phyloP scores from a whole-genome alignment of 2,329 filamentous ascomycete genomes.

The Fonsecaea monophora region DNA sequence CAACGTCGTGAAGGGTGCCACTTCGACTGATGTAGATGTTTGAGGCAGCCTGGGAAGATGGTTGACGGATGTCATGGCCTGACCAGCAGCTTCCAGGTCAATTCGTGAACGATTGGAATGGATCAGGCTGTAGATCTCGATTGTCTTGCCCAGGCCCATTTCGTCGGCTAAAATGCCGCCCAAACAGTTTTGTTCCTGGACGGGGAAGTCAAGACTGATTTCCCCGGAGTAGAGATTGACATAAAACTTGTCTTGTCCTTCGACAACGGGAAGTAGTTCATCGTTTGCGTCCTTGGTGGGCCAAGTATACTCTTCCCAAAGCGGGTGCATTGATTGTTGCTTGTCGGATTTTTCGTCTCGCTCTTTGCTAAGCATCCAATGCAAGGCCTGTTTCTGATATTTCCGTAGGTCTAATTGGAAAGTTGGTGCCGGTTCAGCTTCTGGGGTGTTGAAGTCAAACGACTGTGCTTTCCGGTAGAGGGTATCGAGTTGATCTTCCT shows the following conservation, averaged over 20 bases:
- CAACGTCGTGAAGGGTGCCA: conserved; percentile 86
- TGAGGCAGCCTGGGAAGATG: conserved; percentile 68
- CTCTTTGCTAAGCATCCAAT: conserved; percentile 98
- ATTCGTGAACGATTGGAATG: conserved; percentile 77
- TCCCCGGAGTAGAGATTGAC: conserved; percentile 98
- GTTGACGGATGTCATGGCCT: conserved; percentile 59
- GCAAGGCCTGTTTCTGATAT: conserved; percentile 92
- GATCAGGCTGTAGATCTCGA: conserved; percentile 94
- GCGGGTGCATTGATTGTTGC: conserved; percentile 87
- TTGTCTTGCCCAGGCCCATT: conserved; percentile 98
- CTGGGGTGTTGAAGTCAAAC: conserved; percentile 91
- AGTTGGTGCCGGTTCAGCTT: conserved; percentile 79
- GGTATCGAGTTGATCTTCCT: conserved; percentile 92
- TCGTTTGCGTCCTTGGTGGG: conserved; percentile 87
- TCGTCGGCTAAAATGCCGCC: conserved; percentile 93
- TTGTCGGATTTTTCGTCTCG: conserved; percentile 74
- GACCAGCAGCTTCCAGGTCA: conserved; percentile 42
- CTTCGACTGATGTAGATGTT: conserved; percentile 63
- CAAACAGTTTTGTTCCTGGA: conserved; percentile 91
- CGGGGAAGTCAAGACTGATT: conserved; percentile 86
- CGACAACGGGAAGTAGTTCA: conserved; percentile 70
- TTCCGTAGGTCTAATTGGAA: conserved; percentile 85
- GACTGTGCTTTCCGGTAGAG: conserved; percentile 96
- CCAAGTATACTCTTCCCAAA: conserved; percentile 97
- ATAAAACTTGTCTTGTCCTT: conserved; percentile 78